phyloP scores from a whole-genome alignment of 129 eudicot species.

The Solidago caesia region DNA sequence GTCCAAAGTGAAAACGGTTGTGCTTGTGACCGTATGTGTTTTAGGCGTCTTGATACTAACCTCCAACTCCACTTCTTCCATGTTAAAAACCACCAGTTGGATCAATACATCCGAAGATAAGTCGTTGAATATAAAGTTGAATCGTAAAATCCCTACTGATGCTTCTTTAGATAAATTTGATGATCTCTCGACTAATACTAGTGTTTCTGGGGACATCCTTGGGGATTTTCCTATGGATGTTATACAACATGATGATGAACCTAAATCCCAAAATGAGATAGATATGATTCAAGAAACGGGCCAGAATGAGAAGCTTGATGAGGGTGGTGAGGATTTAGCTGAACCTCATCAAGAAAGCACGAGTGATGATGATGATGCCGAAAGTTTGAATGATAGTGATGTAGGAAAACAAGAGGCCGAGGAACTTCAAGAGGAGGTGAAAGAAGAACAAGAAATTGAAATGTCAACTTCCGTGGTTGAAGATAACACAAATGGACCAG shows the following conservation, averaged over 20 bases:
- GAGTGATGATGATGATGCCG: conserved; percentile 21
- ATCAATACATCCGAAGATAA: conserved; percentile 16
- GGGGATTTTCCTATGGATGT: conserved; percentile 49
- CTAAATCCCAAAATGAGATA: not conserved
- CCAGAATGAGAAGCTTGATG: conserved; percentile 8
- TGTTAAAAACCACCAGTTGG: conserved; percentile 25
- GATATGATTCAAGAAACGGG: conserved; percentile 19
- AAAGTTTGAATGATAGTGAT: conserved; percentile 34
- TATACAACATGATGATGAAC: conserved; percentile 32
- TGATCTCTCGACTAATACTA: conserved; percentile 4
- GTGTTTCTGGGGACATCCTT: conserved; percentile 35
- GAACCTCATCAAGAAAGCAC: conserved; percentile 18
- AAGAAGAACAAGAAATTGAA: conserved; percentile 30
- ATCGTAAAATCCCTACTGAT: conserved; percentile 28
- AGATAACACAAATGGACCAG: conserved; percentile 34
- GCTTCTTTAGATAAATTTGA: conserved; percentile 8
- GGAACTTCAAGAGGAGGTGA: not conserved
- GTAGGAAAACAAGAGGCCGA: conserved; percentile 31
- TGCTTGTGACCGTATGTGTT: conserved; percentile 46
- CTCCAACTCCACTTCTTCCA: conserved; percentile 37
- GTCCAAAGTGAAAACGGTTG: conserved; percentile 47
- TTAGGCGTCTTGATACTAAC: conserved; percentile 59
- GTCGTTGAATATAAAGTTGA: conserved; percentile 6
- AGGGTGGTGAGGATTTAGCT: conserved; percentile 10
- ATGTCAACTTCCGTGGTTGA: conserved; percentile 21